Conservation (phyloP, 2,329 filamentous ascomycete genomes). For the Coniochaeta prunicola region DNA sequence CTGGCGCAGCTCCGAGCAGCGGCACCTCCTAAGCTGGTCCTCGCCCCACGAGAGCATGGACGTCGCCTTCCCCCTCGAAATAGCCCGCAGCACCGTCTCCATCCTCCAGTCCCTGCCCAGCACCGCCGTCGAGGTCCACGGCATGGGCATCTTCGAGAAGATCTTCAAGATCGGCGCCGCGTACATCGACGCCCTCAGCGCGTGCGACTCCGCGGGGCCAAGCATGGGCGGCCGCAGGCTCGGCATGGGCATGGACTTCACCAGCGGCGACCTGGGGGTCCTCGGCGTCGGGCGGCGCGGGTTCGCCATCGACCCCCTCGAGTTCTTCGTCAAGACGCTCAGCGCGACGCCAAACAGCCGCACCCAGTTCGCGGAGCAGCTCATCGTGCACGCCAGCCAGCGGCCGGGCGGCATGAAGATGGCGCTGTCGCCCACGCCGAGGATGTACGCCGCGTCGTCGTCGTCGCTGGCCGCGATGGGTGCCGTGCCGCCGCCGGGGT, state of each 20-base stretch:
- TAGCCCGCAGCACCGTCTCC: slow-evolving; percentile 49
- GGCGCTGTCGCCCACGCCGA: slow-evolving; percentile 22
- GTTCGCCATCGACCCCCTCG: slow-evolving; percentile 30
- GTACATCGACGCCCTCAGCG: slow-evolving; percentile 34
- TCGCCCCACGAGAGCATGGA: slow-evolving; percentile 52
- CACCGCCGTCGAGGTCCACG: slow-evolving; percentile 36
- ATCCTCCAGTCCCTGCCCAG: slow-evolving; percentile 32
- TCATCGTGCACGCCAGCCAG: slow-evolving; percentile 32
- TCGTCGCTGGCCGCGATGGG: neutral
- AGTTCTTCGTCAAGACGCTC: slow-evolving; percentile 35
- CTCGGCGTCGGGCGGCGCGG: slow-evolving; percentile 22
- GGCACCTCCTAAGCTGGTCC: slow-evolving; percentile 54
- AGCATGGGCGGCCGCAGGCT: slow-evolving; percentile 14
- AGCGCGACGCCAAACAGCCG: slow-evolving; percentile 36
- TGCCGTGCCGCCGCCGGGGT: neutral
- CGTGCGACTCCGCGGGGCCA: slow-evolving; percentile 20
- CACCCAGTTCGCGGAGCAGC: slow-evolving; percentile 32
- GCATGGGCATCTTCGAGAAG: slow-evolving; percentile 42
- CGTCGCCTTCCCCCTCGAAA: slow-evolving; percentile 54
- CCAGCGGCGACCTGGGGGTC: slow-evolving; percentile 22
- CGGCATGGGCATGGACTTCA: slow-evolving; percentile 22
- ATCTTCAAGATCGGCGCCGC: slow-evolving; percentile 40
- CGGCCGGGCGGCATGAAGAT: slow-evolving; percentile 29
- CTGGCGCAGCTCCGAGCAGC: slow-evolving; percentile 64
- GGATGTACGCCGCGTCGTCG: neutral